Evolutionary conservation across 306 rosid species (phyloP), one percentile per base, ranked within the genome.

Genomic region (Dryas alaskensis): DNA sequence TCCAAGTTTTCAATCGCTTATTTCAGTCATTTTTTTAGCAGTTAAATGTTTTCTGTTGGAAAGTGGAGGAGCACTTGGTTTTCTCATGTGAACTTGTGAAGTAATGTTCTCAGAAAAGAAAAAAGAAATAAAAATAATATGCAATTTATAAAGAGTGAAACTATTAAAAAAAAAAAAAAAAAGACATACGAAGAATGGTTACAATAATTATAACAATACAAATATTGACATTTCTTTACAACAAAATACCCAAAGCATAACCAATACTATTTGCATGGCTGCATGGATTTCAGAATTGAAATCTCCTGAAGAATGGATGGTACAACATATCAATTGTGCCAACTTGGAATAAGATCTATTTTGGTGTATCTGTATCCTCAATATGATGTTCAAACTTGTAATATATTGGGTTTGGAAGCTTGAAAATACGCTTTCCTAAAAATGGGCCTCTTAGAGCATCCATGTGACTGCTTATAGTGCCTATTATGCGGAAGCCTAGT

Each of bases 371-470:
- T 63, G 6, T 78, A 53, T 40, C 73, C 67, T 48, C 66, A 46
- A 39, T 62, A 67, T 61, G 85, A 64, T 72, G 69, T 67, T 79
- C 79, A 72, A 78, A 73, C 70, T 39, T 84, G 85, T 80, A 78
- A 75, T 75, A 80, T n/a, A 83, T 7, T 39, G 86, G 81, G 45
- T 77, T 79, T 16, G 97, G 98, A 79, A 87, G 87, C 88, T 87
- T 87, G 78, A 87, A 87, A 47, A 52, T 70, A 16, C 50, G 84
- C 54, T 76, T 76, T 46, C 85, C 86, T 14, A 62, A 10, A 58
- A 73, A 72, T 45, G 84, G 70, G 50, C 73, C 73, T 2, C 59
- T 73, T 44, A 92, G 71, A 7, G 81, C 96, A 80, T 90, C 87
- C 69, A 85, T 71, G 58, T 57, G 89, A 73, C 86, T 86, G 84